Evolutionary conservation across 306 rosid species (phyloP).

Genomic region (Fragaria iinumae): DNA sequence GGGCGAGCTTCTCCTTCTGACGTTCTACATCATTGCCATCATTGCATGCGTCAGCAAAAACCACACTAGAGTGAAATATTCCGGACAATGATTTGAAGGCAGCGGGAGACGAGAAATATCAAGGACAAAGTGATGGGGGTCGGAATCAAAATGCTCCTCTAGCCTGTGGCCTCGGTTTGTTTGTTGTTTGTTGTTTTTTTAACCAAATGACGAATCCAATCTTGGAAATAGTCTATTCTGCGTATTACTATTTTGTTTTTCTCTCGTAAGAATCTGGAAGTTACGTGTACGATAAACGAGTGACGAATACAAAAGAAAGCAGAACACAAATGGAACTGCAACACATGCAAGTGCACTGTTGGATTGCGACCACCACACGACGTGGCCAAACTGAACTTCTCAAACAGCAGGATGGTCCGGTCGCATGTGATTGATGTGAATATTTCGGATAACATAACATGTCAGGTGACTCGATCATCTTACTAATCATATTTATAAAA

Average conservation of each 20-base stretch:
- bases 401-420: no score
- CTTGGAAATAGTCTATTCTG: not conserved
- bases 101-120: no score
- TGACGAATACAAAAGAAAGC: not conserved
- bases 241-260: not conserved
- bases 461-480: no score
- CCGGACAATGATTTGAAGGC: not conserved
- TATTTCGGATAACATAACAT: no score
- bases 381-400: no score
- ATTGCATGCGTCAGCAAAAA: constrained; percentile 25
- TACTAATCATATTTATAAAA: no score
- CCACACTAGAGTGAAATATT: not conserved
- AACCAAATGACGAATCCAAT: not conserved
- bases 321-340: not conserved
- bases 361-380: no score
- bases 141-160: not conserved
- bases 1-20: not conserved
- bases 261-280: not conserved
- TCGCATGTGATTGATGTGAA: no score
- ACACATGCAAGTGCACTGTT: not conserved
- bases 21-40: not conserved
- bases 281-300: not conserved
- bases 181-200: not conserved
- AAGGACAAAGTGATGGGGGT: not conserved
- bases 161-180: no score